Percentiles rank a stretch among this genome's conserved stretches.
Evolutionary conservation across 495 filamentous ascomycete genomes (phyloP).

Genomic region (Penicillium crystallinum): DNA sequence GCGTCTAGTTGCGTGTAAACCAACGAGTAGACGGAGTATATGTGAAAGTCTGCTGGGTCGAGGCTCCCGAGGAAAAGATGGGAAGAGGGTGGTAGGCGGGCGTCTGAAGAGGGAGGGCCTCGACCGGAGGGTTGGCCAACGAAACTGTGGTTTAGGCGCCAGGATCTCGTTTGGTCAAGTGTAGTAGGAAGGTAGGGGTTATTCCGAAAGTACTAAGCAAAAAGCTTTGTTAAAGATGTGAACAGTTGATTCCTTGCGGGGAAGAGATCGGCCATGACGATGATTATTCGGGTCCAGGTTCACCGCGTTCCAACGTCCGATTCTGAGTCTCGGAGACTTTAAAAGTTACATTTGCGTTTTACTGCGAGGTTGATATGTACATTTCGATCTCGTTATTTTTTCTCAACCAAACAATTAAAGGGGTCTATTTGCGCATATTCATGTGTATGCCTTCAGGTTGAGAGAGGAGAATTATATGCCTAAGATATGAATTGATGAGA

Average conservation of each 20-base stretch:
- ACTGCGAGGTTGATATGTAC: too few species aligned
- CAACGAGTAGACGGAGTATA: slow-evolving; percentile 45
- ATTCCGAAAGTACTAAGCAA: background rate
- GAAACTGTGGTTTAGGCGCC: slow-evolving; percentile 38
- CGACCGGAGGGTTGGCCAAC: slow-evolving; percentile 24
- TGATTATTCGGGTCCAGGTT: slow-evolving; percentile 1
- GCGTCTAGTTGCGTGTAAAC: slow-evolving; percentile 52
- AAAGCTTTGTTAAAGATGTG: background rate
- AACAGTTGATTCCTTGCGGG: slow-evolving; percentile 2
- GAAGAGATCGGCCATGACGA: slow-evolving; percentile 10
- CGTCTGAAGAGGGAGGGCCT: slow-evolving; percentile 17
- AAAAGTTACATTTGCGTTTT: too few species aligned
- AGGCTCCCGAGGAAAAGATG: slow-evolving; percentile 13
- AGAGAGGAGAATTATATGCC: too few species aligned
- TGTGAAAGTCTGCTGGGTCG: slow-evolving; percentile 22
- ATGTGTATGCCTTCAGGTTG: too few species aligned
- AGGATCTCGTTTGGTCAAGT: slow-evolving; percentile 20
- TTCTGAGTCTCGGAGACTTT: background rate
- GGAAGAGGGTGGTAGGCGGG: slow-evolving; percentile 15
- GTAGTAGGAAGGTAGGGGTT: background rate
- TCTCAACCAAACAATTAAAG: too few species aligned
- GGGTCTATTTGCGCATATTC: too few species aligned
- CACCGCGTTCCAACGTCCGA: background rate
- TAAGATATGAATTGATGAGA: too few species aligned
- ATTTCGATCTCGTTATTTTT: too few species aligned